A percentile compares a stretch with the other conserved stretches of the same genome.
These are phyloP conservation scores for Camellia sinensis DNA, from an alignment of 148 eudicot genomes.

Conservation along the genomic window DNA sequence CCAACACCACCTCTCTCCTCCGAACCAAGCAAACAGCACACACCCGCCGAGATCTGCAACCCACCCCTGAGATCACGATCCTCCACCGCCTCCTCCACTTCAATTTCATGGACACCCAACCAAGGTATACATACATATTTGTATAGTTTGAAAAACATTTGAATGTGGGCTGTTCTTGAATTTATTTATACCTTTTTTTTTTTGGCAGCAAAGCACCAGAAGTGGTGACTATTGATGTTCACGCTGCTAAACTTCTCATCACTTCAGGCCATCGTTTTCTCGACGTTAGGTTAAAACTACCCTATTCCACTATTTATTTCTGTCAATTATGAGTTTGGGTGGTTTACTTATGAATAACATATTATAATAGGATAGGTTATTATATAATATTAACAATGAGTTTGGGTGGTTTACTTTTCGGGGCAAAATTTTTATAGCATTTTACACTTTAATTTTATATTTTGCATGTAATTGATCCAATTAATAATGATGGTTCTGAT, in stretches of 20 bases:
- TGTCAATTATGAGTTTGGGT: neutral
- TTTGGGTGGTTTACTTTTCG: neutral
- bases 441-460: too few species aligned
- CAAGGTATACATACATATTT: constrained; percentile 9
- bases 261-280: constrained; percentile 54
- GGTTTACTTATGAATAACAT: too few species aligned
- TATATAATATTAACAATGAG: too few species aligned
- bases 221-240: constrained; percentile 53
- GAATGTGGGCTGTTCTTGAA: neutral
- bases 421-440: too few species aligned
- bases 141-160: neutral
- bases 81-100: neutral
- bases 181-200: neutral
- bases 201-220: constrained; percentile 28
- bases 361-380: too few species aligned
- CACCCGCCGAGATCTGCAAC: neutral
- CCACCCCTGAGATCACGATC: neutral
- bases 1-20: neutral
- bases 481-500: too few species aligned
- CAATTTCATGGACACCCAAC: constrained; percentile 15
- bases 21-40: neutral
- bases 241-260: constrained; percentile 44
- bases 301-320: neutral
- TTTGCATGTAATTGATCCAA: too few species aligned
- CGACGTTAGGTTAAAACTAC: constrained; percentile 58